Evolutionary conservation across 805 yeast genomes (phyloP).

Genomic region (Pichia deserticola): DNA sequence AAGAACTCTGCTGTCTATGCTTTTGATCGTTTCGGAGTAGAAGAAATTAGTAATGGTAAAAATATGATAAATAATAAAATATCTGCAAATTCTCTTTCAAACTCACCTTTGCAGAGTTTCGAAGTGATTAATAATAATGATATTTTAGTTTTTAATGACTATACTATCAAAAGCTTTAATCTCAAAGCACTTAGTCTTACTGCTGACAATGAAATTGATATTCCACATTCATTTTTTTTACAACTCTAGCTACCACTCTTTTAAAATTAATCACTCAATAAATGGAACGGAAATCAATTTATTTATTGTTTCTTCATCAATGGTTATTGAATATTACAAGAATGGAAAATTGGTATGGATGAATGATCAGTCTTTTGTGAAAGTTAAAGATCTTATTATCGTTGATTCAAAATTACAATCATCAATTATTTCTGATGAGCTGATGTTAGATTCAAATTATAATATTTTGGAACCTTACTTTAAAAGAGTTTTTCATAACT

Average conservation of each 20-base stretch:
- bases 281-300: conserved; percentile 8
- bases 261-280: conserved; percentile 1
- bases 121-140: conserved; percentile 1
- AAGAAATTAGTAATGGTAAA: not conserved
- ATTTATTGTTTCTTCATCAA: conserved; percentile 11
- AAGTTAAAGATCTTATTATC: conserved; percentile 30
- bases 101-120: not conserved
- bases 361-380: conserved; percentile 37
- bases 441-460: conserved; percentile 24
- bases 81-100: conserved; percentile 3
- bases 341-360: conserved; percentile 31
- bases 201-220: conserved; percentile 1
- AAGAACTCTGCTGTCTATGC: conserved; percentile 3
- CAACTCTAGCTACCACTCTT: conserved; percentile 12
- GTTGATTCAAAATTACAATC: conserved; percentile 19
- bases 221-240: conserved; percentile 18
- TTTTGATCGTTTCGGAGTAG: conserved; percentile 3
- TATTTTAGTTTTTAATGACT: conserved; percentile 4
- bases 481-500: conserved; percentile 27
- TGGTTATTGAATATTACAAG: conserved; percentile 11
- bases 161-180: conserved; percentile 16
- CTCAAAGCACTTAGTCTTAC: conserved; percentile 7
- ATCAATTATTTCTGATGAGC: conserved; percentile 22
- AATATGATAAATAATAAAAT: conserved; percentile 4
- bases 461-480: conserved; percentile 26